Conservation (phyloP, 768 basidiomycete species). For the Leccinum obscurum region DNA sequence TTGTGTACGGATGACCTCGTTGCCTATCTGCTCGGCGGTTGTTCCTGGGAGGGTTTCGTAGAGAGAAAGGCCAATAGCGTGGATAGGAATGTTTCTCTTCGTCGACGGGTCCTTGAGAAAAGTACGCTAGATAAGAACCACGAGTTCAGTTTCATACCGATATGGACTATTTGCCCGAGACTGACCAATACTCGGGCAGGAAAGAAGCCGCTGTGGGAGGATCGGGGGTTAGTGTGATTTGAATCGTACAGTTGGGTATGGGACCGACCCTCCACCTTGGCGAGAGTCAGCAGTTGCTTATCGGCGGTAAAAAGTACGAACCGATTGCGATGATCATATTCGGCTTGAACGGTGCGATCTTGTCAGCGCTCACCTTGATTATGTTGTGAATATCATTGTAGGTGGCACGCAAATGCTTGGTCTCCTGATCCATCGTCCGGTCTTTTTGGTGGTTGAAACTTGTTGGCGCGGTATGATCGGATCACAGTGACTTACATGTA, state of each 20-base stretch:
- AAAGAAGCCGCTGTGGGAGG: conserved; percentile 77
- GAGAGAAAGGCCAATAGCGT: conserved; percentile 93
- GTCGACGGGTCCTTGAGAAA: conserved; percentile 72
- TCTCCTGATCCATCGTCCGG: conserved; percentile 34
- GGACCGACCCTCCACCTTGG: conserved; percentile 78
- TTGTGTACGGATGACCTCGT: conserved; percentile 90
- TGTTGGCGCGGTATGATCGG: neutral
- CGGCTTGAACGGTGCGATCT: conserved; percentile 85
- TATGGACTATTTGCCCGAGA: neutral
- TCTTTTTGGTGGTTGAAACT: too few relatives aligned
- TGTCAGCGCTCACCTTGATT: conserved; percentile 63
- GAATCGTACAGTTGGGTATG: conserved; percentile 11
- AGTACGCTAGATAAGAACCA: conserved; percentile 56
- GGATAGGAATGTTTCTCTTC: conserved; percentile 84
- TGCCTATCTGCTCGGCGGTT: conserved; percentile 71
- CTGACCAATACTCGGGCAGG: conserved; percentile 87
- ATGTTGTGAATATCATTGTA: conserved; percentile 95
- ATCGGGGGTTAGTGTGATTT: conserved; percentile 11
- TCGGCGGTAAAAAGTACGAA: conserved; percentile 30
- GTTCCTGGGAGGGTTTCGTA: conserved; percentile 87
- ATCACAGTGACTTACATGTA: neutral
- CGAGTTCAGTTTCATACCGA: conserved; percentile 1
- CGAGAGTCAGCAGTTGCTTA: neutral
- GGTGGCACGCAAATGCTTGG: conserved; percentile 68
- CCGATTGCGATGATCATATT: conserved; percentile 85